Conservation (phyloP, 352 stramenopile genomes). For the Pythium vanterpoolii region DNA sequence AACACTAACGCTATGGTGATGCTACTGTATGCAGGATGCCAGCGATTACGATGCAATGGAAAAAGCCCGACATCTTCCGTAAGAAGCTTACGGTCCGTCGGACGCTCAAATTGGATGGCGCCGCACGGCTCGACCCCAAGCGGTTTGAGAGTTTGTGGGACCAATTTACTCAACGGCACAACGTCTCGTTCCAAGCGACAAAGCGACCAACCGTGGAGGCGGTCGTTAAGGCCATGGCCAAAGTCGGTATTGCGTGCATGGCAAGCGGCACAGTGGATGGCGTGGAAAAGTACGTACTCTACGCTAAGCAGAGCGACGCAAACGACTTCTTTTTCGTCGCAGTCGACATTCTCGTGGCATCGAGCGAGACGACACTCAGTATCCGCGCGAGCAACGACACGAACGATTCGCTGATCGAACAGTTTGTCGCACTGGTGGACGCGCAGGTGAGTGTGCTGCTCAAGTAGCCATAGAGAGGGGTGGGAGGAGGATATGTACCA, state of each 20-base stretch:
- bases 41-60: slow-evolving; percentile 64
- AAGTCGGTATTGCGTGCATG: slow-evolving; percentile 55
- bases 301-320: slow-evolving; percentile 47
- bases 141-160: slow-evolving; percentile 79
- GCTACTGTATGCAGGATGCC: slow-evolving; percentile 40
- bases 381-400: slow-evolving; percentile 52
- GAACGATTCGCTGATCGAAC: slow-evolving; percentile 35
- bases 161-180: slow-evolving; percentile 53
- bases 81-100: slow-evolving; percentile 10
- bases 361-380: slow-evolving; percentile 26
- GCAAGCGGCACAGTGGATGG: slow-evolving; percentile 63
- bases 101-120: slow-evolving; percentile 30
- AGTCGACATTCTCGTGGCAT: slow-evolving; percentile 43
- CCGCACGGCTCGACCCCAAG: slow-evolving; percentile 49
- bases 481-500: slow-evolving; percentile 12
- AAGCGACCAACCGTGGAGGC: slow-evolving; percentile 23
- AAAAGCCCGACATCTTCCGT: slow-evolving; percentile 26
- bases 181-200: slow-evolving; percentile 14
- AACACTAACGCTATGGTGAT: not conserved
- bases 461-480: not conserved
- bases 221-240: slow-evolving; percentile 45
- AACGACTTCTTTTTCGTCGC: slow-evolving; percentile 56
- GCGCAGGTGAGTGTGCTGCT: slow-evolving; percentile 8
- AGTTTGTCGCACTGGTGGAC: slow-evolving; percentile 43
- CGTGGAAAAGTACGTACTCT: slow-evolving; percentile 77